Evolutionary conservation across 78 protist genomes (phyloP), one percentile per base, ranked within the genome.

Genomic region (Speleostelium caveatum): DNA sequence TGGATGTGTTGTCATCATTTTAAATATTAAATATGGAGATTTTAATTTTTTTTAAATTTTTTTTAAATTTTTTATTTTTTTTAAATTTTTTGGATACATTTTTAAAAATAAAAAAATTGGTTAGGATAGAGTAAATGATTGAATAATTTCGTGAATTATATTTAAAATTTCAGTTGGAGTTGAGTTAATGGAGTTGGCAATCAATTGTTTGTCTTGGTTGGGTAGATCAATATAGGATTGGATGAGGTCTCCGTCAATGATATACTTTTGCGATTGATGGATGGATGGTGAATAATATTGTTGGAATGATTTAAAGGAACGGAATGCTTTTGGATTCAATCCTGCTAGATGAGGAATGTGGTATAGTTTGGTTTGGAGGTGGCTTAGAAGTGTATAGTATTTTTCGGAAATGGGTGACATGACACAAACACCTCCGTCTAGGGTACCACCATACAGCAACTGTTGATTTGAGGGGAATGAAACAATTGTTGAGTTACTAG

Each of bases 221-320:
- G 55, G 30, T 22, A 86, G 32, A 36, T 61, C 3, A 4, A 63
- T 28, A 65, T 58, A 90, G 2, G 33, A 12, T 17, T 41, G 19
- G 12, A 90, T 8, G 36, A 90, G n/a, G 19, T 76, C 94, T 36
- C 94, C 94, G 42, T 90, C 89, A 19, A 90, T 21, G 26, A 90
- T 62, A 45, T 58, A 55, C 38, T 58, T 36, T 56, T 30, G 71
- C 8, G 30, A 28, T 55, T 72, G 79, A 24, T 66, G 73, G 22
- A 14, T 55, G 24, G 65, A 61, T 17, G 74, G 78, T 51, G 78
- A 72, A 53, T 41, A 72, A 51, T 69, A 26, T 61, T 86, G 75
- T 45, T 41, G 26, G 58, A 33, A 74, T 33, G 69, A 42, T 66
- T 69, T 55, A 22, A 69, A 36, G 26, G 74, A n/a, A 30, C 77